These are phyloP conservation scores for Tolypocladium tundrense DNA, from an alignment of 2,329 filamentous ascomycete genomes.

Conservation along the genomic window DNA sequence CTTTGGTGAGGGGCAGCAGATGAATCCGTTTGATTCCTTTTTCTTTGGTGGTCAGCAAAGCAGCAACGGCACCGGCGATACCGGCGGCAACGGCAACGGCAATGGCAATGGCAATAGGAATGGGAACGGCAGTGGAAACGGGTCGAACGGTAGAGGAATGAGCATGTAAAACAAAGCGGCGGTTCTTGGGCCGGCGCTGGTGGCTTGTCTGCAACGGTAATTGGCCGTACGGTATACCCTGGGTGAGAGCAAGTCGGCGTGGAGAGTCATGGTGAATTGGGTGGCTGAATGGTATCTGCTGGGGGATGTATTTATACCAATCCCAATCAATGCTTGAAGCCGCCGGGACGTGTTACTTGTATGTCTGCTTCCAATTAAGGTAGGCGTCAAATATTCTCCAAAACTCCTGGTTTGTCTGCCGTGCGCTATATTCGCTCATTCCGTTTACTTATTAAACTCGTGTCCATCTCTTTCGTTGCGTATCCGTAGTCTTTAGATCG, in stretches of 20 bases:
- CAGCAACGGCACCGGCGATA: slow-evolving; percentile 11
- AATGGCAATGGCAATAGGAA: not conserved
- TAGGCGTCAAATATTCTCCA: not conserved
- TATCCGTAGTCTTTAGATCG: not conserved
- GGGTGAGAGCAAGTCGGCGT: not conserved
- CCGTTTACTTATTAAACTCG: too few relatives aligned
- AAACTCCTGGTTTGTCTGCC: not conserved
- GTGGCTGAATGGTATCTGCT: not conserved
- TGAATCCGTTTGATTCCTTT: slow-evolving; percentile 63
- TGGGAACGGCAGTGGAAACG: not conserved
- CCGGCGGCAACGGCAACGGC: not conserved
- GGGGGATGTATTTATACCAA: not conserved
- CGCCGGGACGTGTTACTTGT: not conserved
- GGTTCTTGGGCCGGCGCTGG: not conserved
- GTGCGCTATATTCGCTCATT: not conserved
- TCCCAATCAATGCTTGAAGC: not conserved
- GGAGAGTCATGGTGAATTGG: not conserved
- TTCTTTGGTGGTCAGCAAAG: slow-evolving; percentile 52
- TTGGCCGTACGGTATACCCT: not conserved
- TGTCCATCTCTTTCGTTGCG: not conserved
- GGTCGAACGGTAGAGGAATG: not conserved
- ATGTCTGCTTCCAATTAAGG: not conserved
- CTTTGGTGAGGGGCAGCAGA: slow-evolving; percentile 48
- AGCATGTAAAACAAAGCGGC: not conserved
- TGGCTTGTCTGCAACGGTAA: not conserved